Percentiles rank a stretch among this genome's conserved stretches.
Conservation (phyloP, 345 rosid genomes). For the Brassica carinata region DNA sequence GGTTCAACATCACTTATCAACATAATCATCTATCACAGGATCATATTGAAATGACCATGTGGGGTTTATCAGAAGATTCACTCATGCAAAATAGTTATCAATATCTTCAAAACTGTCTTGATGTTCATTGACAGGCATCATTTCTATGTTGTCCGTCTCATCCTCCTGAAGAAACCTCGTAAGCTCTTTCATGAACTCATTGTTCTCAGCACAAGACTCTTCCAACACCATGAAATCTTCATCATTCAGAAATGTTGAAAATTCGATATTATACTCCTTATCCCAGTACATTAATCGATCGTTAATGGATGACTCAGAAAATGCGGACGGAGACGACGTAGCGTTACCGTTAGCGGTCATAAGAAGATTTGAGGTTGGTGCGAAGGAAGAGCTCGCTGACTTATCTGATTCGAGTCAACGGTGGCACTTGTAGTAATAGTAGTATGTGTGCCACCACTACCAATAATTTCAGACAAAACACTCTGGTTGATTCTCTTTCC, state of each 20-base stretch:
- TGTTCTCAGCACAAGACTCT: slow-evolving; percentile 34
- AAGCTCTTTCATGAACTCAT: slow-evolving; percentile 31
- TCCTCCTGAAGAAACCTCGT: slow-evolving; percentile 28
- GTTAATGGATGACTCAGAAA: slow-evolving; percentile 29
- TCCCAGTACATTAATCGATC: slow-evolving; percentile 6
- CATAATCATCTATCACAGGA: neutral
- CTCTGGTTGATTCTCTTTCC: slow-evolving; percentile 35
- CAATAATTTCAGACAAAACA: slow-evolving; percentile 40
- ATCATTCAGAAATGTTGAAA: slow-evolving; percentile 25
- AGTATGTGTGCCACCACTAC: slow-evolving; percentile 30
- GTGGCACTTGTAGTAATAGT: slow-evolving; percentile 22
- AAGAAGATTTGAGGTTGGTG: slow-evolving; percentile 25
- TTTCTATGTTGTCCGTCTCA: slow-evolving; percentile 6
- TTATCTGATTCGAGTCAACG: slow-evolving; percentile 34
- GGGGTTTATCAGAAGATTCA: slow-evolving; percentile 4
- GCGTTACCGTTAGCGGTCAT: slow-evolving; percentile 13
- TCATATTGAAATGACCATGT: slow-evolving; percentile 3
- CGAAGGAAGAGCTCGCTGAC: slow-evolving; percentile 34
- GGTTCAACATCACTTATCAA: slow-evolving; percentile 1
- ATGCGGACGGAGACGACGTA: slow-evolving; percentile 26
- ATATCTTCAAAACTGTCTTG: slow-evolving; percentile 28
- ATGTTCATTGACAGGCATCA: slow-evolving; percentile 6
- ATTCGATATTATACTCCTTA: slow-evolving; percentile 2
- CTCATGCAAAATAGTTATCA: slow-evolving; percentile 30
- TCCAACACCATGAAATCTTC: slow-evolving; percentile 36